Evolutionary conservation across 163 green algal species (phyloP).

Genomic region (Scenedesmus sp.): DNA sequence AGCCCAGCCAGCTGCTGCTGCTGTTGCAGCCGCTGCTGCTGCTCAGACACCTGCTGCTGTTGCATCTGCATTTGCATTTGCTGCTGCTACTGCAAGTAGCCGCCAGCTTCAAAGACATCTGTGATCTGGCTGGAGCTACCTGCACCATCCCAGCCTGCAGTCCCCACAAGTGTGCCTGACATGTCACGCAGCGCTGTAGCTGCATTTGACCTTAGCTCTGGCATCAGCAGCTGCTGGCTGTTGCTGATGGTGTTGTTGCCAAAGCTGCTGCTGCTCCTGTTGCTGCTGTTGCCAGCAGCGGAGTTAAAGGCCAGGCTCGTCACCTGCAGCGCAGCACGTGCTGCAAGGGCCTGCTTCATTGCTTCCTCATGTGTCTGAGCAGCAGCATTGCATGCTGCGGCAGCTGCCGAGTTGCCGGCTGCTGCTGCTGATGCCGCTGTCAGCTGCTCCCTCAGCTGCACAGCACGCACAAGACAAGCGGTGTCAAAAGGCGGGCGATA

Average conservation of each 20-base stretch:
- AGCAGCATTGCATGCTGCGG: background rate
- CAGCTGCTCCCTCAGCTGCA: background rate
- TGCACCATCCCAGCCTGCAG: background rate
- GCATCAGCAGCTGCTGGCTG: background rate
- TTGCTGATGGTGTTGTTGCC: background rate
- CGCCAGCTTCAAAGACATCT: background rate
- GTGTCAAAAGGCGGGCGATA: too few relatives aligned
- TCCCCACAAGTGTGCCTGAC: background rate
- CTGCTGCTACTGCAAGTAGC: conserved; percentile 13
- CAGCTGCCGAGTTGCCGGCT: background rate
- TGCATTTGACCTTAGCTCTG: background rate
- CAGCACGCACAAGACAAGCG: background rate
- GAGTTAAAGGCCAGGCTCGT: background rate
- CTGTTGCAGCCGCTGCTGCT: background rate
- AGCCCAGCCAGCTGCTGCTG: background rate
- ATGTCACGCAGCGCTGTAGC: background rate
- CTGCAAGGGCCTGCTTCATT: background rate
- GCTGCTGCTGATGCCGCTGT: background rate
- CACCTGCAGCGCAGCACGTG: background rate
- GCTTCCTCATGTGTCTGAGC: background rate
- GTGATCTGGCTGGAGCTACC: background rate
- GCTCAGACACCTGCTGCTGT: background rate
- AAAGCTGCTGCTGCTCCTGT: background rate
- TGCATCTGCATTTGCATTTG: background rate
- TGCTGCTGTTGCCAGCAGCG: background rate